A percentile compares a stretch with the other conserved stretches of the same genome.
Conservation (phyloP, 2,329 filamentous ascomycete species). For the Cadophora malorum region DNA sequence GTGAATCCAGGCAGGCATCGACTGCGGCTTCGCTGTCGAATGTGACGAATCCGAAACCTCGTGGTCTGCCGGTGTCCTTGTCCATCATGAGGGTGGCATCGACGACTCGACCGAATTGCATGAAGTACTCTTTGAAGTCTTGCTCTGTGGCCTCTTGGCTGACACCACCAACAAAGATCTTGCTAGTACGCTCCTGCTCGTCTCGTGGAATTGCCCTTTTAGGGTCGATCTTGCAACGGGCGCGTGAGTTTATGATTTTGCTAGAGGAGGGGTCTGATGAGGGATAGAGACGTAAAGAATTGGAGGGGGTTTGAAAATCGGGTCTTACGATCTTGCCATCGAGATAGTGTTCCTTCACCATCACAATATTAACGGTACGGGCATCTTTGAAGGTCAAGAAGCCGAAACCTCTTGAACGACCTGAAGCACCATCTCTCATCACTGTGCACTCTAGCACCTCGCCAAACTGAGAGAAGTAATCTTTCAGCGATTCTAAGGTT, state of each 20-base stretch:
- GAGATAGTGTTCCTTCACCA: conserved; percentile 99
- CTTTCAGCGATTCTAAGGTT: conserved; percentile 82
- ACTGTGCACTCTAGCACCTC: conserved; percentile 98
- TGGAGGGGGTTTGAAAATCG: conserved; percentile 32
- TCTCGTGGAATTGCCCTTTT: conserved; percentile 97
- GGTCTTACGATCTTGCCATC: conserved; percentile 94
- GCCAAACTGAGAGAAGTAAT: conserved; percentile 97
- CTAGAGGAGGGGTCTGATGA: conserved; percentile 39
- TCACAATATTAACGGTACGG: conserved; percentile 97
- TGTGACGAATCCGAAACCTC: conserved; percentile 97
- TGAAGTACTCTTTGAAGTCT: conserved; percentile 96
- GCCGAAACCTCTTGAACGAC: conserved; percentile 92
- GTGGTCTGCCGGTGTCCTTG: conserved; percentile 95
- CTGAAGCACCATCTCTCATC: conserved; percentile 96
- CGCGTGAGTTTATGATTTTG: conserved; percentile 33
- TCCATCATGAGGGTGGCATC: conserved; percentile 99
- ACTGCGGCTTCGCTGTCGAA: conserved; percentile 97
- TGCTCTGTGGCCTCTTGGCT: conserved; percentile 96
- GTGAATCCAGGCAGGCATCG: conserved; percentile 83
- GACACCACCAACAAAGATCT: conserved; percentile 98
- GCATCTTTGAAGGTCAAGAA: conserved; percentile 98
- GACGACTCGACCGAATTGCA: conserved; percentile 92
- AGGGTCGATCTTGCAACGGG: conserved; percentile 75
- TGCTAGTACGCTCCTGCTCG: conserved; percentile 97
- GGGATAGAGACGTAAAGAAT: conserved; percentile 28